Conservation (phyloP, 2,329 filamentous ascomycete genomes). For the Aspergillus novoparasiticus region DNA sequence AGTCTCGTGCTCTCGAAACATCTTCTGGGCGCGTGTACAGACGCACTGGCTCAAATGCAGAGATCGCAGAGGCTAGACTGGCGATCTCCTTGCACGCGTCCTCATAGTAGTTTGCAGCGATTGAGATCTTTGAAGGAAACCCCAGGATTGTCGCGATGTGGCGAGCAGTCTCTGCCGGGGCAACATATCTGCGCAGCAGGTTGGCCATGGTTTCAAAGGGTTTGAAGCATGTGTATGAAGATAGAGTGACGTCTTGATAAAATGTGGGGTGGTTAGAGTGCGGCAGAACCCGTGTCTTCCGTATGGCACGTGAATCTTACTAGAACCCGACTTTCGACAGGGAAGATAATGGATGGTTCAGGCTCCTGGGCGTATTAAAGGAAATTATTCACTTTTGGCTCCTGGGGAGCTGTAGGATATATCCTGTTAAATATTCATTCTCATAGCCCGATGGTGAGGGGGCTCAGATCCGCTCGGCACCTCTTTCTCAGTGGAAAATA, state of each 20-base stretch:
- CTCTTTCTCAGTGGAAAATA: not conserved
- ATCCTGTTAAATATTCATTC: not conserved
- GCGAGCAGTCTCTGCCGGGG: conserved; percentile 25
- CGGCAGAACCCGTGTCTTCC: not conserved
- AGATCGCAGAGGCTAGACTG: conserved; percentile 29
- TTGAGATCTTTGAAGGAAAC: conserved; percentile 28
- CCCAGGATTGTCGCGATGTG: conserved; percentile 31
- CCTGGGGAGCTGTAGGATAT: not conserved
- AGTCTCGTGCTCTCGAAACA: conserved; percentile 15
- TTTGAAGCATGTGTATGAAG: not conserved
- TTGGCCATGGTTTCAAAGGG: not conserved
- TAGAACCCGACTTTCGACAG: not conserved
- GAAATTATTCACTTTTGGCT: not conserved
- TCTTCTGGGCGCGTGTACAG: conserved; percentile 31
- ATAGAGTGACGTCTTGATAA: not conserved
- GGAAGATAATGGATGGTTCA: not conserved
- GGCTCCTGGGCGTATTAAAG: not conserved
- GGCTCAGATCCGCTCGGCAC: not conserved
- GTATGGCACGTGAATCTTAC: not conserved
- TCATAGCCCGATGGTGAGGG: not conserved
- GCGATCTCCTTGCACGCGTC: conserved; percentile 29
- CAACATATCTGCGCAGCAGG: conserved; percentile 15
- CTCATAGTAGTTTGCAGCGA: conserved; percentile 23
- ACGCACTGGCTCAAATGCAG: conserved; percentile 35
- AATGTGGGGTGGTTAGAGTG: not conserved